Conservation (phyloP, 495 filamentous ascomycete species). For the Bombardia bombarda region DNA sequence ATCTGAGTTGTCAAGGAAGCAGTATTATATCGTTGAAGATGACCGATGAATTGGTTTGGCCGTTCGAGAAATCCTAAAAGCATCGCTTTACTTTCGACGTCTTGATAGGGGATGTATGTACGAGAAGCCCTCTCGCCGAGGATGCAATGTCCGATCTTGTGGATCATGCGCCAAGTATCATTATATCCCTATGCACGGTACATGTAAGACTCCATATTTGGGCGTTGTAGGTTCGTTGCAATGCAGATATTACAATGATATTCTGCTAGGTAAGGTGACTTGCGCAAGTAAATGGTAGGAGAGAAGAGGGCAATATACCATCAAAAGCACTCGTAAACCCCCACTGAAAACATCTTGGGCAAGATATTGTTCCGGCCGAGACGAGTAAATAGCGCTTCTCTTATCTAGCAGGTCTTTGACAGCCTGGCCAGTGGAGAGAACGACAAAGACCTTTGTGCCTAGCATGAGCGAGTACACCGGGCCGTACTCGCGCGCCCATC, state of each 20-base stretch:
- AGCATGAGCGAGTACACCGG: slow-evolving; percentile 20
- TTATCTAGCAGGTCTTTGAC: slow-evolving; percentile 21
- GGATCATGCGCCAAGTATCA: slow-evolving; percentile 23
- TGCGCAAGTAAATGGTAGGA: too few species aligned
- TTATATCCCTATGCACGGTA: slow-evolving; percentile 9
- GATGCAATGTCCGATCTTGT: slow-evolving; percentile 27
- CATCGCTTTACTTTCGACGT: slow-evolving; percentile 11
- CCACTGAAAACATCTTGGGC: too few species aligned
- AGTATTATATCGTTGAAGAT: slow-evolving; percentile 30
- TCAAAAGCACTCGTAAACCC: slow-evolving; percentile 5
- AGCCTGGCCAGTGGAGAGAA: slow-evolving; percentile 10
- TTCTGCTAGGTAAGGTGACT: too few species aligned
- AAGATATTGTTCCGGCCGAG: slow-evolving; percentile 16
- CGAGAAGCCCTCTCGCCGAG: slow-evolving; percentile 21
- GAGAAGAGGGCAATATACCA: slow-evolving; percentile 1
- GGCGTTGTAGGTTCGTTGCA: background rate
- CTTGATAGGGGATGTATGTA: slow-evolving; percentile 16
- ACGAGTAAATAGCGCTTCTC: slow-evolving; percentile 17
- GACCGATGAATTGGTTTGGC: slow-evolving; percentile 10
- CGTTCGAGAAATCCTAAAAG: slow-evolving; percentile 17
- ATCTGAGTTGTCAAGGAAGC: slow-evolving; percentile 35
- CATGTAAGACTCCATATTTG: background rate
- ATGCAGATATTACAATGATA: background rate
- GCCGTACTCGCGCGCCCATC: slow-evolving; percentile 20
- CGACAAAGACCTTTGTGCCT: slow-evolving; percentile 14